Evolutionary conservation across 176 grass and related monocot species (phyloP).

Genomic region (Phragmites australis): DNA sequence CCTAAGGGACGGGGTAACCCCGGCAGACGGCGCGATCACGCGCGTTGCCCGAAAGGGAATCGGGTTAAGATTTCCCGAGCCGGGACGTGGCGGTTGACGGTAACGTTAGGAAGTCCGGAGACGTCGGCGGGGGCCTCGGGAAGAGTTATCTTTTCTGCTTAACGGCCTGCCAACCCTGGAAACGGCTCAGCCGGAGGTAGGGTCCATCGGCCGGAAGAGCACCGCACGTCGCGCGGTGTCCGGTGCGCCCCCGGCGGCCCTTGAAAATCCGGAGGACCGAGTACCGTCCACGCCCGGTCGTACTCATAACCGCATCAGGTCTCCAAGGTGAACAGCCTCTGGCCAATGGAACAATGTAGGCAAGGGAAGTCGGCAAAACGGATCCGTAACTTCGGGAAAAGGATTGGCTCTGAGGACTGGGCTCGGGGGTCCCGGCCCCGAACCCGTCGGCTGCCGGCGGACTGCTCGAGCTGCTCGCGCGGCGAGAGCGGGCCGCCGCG

Average conservation of each 20-base stretch:
- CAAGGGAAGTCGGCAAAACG: no score
- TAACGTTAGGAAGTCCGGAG: constrained; percentile 63
- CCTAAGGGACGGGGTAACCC: constrained; percentile 54
- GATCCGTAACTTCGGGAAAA: no score
- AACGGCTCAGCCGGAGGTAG: constrained; percentile 58
- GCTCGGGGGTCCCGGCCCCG: no score
- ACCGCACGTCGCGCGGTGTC: constrained; percentile 56
- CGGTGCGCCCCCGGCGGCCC: constrained; percentile 44
- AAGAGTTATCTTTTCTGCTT: constrained; percentile 82
- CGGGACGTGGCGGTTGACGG: constrained; percentile 58
- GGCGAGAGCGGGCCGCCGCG: no score
- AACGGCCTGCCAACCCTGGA: constrained; percentile 60
- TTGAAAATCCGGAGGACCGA: constrained; percentile 36
- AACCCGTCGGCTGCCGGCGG: no score
- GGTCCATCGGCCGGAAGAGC: constrained; percentile 62
- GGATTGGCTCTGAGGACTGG: no score
- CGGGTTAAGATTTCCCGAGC: constrained; percentile 55
- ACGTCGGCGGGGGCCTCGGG: constrained; percentile 60
- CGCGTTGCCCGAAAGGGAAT: constrained; percentile 48
- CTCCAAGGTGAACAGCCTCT: constrained; percentile 57
- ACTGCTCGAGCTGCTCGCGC: no score
- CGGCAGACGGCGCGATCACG: constrained; percentile 37
- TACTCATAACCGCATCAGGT: constrained; percentile 66
- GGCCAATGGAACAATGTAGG: no score
- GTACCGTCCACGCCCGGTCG: constrained; percentile 50